Evolutionary conservation across 2,329 filamentous ascomycete genomes (phyloP), one percentile per base, ranked within the genome.

Genomic region (Colletotrichum nymphaeae): DNA sequence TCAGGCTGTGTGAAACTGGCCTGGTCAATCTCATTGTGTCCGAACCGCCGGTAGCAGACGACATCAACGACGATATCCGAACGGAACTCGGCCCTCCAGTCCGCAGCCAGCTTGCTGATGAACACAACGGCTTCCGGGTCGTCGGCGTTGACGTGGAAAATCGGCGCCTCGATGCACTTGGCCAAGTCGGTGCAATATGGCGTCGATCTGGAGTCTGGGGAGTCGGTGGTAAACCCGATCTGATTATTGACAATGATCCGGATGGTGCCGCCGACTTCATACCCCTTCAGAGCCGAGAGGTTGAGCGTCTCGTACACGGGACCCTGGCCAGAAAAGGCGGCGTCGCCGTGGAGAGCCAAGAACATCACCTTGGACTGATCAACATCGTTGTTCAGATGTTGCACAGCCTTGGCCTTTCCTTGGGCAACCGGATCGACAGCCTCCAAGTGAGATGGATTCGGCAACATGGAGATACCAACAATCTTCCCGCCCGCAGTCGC

Each of bases 161-260:
- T 94, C 55, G 97, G 97, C 1, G 97, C 97, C 79, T 98, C 97
- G 77, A 98, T 98, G 64, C 95, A 94, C 88, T 99, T 99, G 84
- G 97, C 97, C 80, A 99, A 97, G 83, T 99, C 97, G 35, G 97
- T 98, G 87, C 97, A 98, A 90, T 99, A 98, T 42, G 97, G 94
- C 60, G 97, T 99, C 12, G 97, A 98, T 78, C 97, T 94, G 78
- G 97, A 93, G 84, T 98, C 98, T 81, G 96, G 94, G 76, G 97
- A 96, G 81, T 99, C 97, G 19, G 97, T 98, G 60, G 97, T 99
- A 89, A 99, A 99, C 84, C 97, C 97, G 83, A 99, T 98, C 89
- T 99, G 97, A 90, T 99, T 99, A 91, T 99, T 99, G 78, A 98
- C 96, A 72, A 99, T 92, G 76, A 99, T 89, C 85, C 98, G 97